phyloP scores from a whole-genome alignment of 192 early-diverging fungal genomes.

The Mortierella claussenii region DNA sequence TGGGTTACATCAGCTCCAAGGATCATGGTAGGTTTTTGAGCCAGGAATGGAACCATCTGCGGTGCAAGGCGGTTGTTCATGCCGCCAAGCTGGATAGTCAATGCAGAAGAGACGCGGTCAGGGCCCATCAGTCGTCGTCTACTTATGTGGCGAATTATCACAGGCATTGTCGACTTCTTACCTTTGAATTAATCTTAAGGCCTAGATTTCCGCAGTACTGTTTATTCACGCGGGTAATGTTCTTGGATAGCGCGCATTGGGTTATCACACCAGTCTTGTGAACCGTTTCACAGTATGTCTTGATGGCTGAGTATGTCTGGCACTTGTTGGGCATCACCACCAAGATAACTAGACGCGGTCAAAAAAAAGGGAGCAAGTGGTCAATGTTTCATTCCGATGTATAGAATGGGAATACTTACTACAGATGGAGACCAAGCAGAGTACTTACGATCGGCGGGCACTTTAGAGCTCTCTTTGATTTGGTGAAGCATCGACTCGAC shows the following conservation, averaged over 20 bases:
- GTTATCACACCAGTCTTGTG: conserved; percentile 32
- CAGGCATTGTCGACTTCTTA: neutral
- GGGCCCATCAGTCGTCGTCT: neutral
- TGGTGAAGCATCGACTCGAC: conserved; percentile 69
- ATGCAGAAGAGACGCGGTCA: conserved; percentile 61
- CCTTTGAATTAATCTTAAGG: conserved; percentile 86
- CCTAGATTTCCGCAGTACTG: conserved; percentile 93
- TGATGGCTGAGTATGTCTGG: conserved; percentile 34
- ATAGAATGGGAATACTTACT: conserved; percentile 55
- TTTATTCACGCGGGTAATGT: conserved; percentile 18
- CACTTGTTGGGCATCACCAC: conserved; percentile 32
- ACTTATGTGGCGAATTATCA: too few species aligned
- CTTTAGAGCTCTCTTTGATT: conserved; percentile 61
- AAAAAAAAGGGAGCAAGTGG: neutral
- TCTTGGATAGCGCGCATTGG: conserved; percentile 54
- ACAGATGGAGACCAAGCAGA: neutral
- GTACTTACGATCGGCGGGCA: conserved; percentile 31
- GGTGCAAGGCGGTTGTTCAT: conserved; percentile 61
- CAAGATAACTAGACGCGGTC: conserved; percentile 36
- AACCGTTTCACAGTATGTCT: conserved; percentile 29
- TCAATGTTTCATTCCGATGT: conserved; percentile 73
- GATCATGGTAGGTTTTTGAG: conserved; percentile 73
- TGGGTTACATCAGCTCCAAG: conserved; percentile 91
- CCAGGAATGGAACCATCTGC: conserved; percentile 15
- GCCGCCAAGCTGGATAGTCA: conserved; percentile 82